phyloP scores from a whole-genome alignment of 1,284 basidiomycete species.

The Fomes fomentarius region DNA sequence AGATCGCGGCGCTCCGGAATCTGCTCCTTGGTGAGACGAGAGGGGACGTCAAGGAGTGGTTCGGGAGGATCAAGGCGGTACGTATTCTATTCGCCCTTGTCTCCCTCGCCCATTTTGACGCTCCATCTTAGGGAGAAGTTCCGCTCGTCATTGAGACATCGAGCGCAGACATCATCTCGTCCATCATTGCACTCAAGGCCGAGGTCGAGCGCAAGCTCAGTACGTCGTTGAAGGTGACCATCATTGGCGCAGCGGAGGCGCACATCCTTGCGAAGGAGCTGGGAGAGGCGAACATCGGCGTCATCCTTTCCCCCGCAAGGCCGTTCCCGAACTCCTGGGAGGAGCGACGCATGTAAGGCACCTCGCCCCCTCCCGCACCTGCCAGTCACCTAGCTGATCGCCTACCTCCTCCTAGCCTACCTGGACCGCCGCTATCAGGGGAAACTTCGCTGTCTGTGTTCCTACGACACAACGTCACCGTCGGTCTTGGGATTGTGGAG shows the following conservation, averaged over 20 bases:
- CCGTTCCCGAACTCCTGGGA: slow-evolving; percentile 75
- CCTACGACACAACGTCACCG: slow-evolving; percentile 62
- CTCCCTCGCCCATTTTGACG: no score
- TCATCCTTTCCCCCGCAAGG: slow-evolving; percentile 65
- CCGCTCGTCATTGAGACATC: slow-evolving; percentile 71
- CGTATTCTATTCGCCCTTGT: neutral
- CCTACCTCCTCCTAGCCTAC: slow-evolving; percentile 44
- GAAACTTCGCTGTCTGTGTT: slow-evolving; percentile 59
- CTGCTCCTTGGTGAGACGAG: slow-evolving; percentile 50
- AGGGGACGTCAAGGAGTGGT: slow-evolving; percentile 48
- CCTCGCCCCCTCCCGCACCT: no score
- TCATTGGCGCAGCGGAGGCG: slow-evolving; percentile 76
- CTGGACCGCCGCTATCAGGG: slow-evolving; percentile 70
- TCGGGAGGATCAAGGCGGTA: slow-evolving; percentile 59
- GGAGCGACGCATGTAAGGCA: slow-evolving; percentile 57
- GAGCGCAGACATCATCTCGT: slow-evolving; percentile 75
- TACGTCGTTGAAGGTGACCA: slow-evolving; percentile 58
- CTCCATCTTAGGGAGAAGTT: slow-evolving; percentile 47
- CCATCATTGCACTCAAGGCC: slow-evolving; percentile 70
- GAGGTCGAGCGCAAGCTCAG: slow-evolving; percentile 58
- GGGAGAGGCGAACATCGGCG: slow-evolving; percentile 66
- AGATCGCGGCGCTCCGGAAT: slow-evolving; percentile 71
- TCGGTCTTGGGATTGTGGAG: slow-evolving; percentile 66
- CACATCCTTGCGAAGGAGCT: slow-evolving; percentile 77
- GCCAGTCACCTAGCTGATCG: no score